phyloP scores from a whole-genome alignment of 1,139 yeast species.

The Taphrina betulina region DNA sequence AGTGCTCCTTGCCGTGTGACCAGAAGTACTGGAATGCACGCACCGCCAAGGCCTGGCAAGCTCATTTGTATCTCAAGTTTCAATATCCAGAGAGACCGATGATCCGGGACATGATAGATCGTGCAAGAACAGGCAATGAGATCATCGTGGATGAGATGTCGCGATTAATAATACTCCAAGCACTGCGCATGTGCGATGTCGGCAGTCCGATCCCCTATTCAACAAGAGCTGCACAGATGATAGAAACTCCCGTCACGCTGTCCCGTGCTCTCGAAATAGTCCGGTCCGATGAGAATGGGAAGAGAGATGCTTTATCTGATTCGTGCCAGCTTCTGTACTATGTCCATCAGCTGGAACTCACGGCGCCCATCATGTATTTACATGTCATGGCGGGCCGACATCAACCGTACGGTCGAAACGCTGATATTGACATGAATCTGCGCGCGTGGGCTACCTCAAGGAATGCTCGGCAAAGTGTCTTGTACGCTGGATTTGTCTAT shows the following conservation, averaged over 20 bases:
- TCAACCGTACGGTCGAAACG: too few relatives aligned
- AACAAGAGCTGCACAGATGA: background rate
- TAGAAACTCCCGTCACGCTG: background rate
- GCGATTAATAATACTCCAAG: background rate
- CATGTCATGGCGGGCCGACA: conserved; percentile 6
- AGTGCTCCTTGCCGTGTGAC: conserved; percentile 3
- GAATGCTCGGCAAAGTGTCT: background rate
- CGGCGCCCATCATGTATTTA: conserved; percentile 2
- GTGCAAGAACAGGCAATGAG: background rate
- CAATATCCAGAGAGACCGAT: background rate
- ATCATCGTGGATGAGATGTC: background rate
- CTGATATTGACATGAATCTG: too few relatives aligned
- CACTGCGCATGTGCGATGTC: too few relatives aligned
- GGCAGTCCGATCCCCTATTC: too few relatives aligned
- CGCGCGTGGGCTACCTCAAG: conserved; percentile 1
- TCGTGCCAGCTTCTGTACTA: background rate
- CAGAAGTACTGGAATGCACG: conserved; percentile 1
- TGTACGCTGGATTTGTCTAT: background rate
- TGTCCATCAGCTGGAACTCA: background rate
- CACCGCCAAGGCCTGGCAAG: background rate
- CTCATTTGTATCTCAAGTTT: too few relatives aligned
- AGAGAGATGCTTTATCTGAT: too few relatives aligned
- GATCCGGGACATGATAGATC: background rate
- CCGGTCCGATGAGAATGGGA: too few relatives aligned
- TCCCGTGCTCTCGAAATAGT: too few relatives aligned